A percentile compares a stretch with the other conserved stretches of the same genome.
These are phyloP conservation scores for Metschnikowia chrysomelidarum DNA, from an alignment of 805 yeast genomes.

Conservation along the genomic window DNA sequence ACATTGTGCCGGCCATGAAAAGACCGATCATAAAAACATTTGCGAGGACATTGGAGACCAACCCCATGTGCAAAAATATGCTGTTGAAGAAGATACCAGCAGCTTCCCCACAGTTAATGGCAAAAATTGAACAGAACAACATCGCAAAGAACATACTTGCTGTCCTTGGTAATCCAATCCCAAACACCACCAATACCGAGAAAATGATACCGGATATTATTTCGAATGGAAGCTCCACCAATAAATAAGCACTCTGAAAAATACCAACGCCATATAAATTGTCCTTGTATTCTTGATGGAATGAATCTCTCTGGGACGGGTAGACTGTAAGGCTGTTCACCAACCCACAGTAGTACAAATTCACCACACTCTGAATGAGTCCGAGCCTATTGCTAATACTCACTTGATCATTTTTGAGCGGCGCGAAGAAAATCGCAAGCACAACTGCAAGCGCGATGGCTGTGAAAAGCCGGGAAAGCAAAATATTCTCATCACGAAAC, in stretches of 20 bases:
- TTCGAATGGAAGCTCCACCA: constrained; percentile 70
- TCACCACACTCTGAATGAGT: constrained; percentile 67
- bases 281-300: constrained; percentile 77
- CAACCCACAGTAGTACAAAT: constrained; percentile 76
- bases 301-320: constrained; percentile 69
- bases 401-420: constrained; percentile 33
- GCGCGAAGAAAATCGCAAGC: constrained; percentile 61
- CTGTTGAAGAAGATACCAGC: constrained; percentile 80
- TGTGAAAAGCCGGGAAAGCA: constrained; percentile 65
- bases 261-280: constrained; percentile 64
- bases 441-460: constrained; percentile 63
- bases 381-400: constrained; percentile 75
- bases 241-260: constrained; percentile 57
- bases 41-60: constrained; percentile 73
- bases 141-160: constrained; percentile 65
- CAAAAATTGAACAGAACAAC: constrained; percentile 50
- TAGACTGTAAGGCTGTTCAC: constrained; percentile 76
- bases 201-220: constrained; percentile 56
- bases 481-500: constrained; percentile 47
- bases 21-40: constrained; percentile 67
- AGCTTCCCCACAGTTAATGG: constrained; percentile 78
- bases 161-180: constrained; percentile 69
- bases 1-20: constrained; percentile 83
- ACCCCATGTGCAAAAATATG: constrained; percentile 68
- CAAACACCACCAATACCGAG: constrained; percentile 62